phyloP scores from a whole-genome alignment of 2,329 filamentous ascomycete genomes.

The Botrytis tulipae region DNA sequence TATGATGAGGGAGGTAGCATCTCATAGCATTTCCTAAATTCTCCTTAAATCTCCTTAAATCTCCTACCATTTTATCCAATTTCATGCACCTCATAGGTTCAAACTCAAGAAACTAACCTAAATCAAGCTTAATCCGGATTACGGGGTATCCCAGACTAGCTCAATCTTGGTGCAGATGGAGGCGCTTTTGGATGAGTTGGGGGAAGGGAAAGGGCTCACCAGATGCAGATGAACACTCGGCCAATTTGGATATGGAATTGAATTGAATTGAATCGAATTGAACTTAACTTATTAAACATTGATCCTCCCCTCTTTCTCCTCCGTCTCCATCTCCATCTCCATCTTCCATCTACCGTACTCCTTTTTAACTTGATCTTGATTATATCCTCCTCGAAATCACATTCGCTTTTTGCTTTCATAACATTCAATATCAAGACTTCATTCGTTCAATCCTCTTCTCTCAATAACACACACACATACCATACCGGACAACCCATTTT shows the following conservation, averaged over 20 bases:
- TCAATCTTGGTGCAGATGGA: conserved; percentile 11
- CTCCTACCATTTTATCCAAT: no score
- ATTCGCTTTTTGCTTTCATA: conserved; percentile 7
- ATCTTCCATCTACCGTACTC: not conserved
- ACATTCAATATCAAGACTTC: not conserved
- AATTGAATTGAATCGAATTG: not conserved
- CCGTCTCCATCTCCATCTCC: not conserved
- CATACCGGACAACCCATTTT: not conserved
- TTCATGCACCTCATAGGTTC: not conserved
- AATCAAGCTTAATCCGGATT: not conserved
- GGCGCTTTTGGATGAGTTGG: conserved; percentile 8
- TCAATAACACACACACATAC: not conserved
- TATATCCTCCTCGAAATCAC: not conserved
- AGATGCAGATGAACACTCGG: not conserved
- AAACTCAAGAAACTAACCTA: no score
- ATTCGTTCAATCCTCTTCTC: not conserved
- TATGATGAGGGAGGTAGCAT: no score
- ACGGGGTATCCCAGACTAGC: not conserved
- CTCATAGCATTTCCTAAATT: no score
- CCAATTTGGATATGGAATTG: not conserved
- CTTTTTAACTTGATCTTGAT: not conserved
- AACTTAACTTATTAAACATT: not conserved
- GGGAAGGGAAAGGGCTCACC: not conserved
- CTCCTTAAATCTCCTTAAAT: no score
- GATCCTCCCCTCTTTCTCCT: not conserved